phyloP scores from a whole-genome alignment of 2,329 filamentous ascomycete genomes.

The Phaeoacremonium minimum region DNA sequence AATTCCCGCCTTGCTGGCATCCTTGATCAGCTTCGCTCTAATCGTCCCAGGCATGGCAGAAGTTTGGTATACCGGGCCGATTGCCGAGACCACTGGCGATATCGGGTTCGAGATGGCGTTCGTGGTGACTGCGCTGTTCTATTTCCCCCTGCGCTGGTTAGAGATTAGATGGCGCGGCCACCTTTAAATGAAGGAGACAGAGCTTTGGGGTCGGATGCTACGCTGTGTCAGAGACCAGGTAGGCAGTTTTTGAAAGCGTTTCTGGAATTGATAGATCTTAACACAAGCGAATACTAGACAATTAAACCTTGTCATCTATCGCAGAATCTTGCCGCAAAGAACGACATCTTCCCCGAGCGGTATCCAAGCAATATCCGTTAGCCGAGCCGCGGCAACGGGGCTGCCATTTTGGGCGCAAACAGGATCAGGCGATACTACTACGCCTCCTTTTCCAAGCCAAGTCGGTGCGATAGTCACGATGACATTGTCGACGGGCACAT shows the following conservation, averaged over 20 bases:
- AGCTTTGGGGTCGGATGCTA: no score
- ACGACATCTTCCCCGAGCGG: conserved; percentile 81
- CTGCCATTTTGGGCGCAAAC: conserved; percentile 26
- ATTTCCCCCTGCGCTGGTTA: conserved; percentile 39
- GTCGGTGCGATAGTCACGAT: conserved; percentile 87
- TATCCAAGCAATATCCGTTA: conserved; percentile 67
- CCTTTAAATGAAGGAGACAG: conserved; percentile 7
- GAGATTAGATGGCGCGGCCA: conserved; percentile 30
- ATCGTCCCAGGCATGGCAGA: conserved; percentile 58
- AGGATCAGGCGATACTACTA: conserved; percentile 66
- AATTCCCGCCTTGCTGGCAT: conserved; percentile 40
- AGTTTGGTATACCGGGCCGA: conserved; percentile 57
- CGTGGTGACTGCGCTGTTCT: conserved; percentile 40
- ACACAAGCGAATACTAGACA: neutral
- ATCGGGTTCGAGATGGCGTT: conserved; percentile 64
- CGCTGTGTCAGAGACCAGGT: no score
- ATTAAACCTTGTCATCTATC: conserved; percentile 1
- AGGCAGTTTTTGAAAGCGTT: no score
- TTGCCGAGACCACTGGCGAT: conserved; percentile 56
- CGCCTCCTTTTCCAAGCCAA: conserved; percentile 81
- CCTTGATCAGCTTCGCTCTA: conserved; percentile 39
- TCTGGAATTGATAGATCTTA: no score
- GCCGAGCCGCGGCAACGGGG: conserved; percentile 57
- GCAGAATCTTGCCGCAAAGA: conserved; percentile 57
- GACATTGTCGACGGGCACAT: conserved; percentile 63